Percentiles rank a stretch among this genome's conserved stretches.
phyloP scores from a whole-genome alignment of 805 yeast species.

The Cephaloascus fragrans region DNA sequence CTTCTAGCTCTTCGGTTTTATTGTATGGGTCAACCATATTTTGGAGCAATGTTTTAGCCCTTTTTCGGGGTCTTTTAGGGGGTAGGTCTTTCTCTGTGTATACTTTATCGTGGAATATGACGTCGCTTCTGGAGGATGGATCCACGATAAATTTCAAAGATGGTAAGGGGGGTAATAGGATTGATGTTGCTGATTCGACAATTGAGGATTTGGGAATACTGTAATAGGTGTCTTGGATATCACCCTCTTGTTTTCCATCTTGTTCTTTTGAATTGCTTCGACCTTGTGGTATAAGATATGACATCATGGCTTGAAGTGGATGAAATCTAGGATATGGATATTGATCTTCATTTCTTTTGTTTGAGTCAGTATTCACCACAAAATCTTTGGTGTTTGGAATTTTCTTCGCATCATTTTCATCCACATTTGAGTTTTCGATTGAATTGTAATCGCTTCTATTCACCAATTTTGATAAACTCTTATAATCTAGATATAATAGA shows the following conservation, averaged over 20 bases:
- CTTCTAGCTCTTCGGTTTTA: slow-evolving; percentile 47
- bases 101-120: slow-evolving; percentile 74
- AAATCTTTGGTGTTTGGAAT: slow-evolving; percentile 11
- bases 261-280: neutral
- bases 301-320: slow-evolving; percentile 25
- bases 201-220: slow-evolving; percentile 63
- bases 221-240: neutral
- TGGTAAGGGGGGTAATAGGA: slow-evolving; percentile 77
- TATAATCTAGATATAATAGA: slow-evolving; percentile 76
- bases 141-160: slow-evolving; percentile 53
- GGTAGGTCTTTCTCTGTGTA: slow-evolving; percentile 65
- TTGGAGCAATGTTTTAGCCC: neutral
- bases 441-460: neutral
- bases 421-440: slow-evolving; percentile 3
- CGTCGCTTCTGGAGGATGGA: slow-evolving; percentile 54
- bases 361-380: slow-evolving; percentile 1
- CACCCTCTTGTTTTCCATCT: neutral
- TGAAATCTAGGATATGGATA: no score
- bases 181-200: slow-evolving; percentile 66
- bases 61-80: slow-evolving; percentile 1
- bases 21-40: neutral
- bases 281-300: slow-evolving; percentile 14
- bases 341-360: slow-evolving; percentile 2
- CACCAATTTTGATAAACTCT: slow-evolving; percentile 29
- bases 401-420: slow-evolving; percentile 6